These are phyloP conservation scores for Candida odintsovae DNA, from an alignment of 805 yeast species.

Conservation along the genomic window DNA sequence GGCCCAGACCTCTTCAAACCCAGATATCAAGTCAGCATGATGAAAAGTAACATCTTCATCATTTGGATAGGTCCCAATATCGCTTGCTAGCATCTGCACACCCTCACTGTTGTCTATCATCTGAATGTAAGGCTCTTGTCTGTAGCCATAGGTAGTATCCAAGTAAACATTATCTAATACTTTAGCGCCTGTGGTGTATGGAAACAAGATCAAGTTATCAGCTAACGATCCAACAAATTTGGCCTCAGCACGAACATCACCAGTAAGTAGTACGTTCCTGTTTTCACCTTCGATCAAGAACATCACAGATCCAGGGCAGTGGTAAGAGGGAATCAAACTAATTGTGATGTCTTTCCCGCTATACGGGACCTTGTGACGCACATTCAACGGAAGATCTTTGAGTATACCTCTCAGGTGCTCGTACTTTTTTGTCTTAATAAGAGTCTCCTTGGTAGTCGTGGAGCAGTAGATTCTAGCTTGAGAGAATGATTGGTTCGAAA, in stretches of 20 bases:
- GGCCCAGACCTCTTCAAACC: slow-evolving; percentile 52
- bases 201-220: slow-evolving; percentile 35
- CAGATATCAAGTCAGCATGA: slow-evolving; percentile 36
- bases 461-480: slow-evolving; percentile 44
- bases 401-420: slow-evolving; percentile 14
- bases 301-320: slow-evolving; percentile 58
- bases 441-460: slow-evolving; percentile 29
- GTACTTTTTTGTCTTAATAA: slow-evolving; percentile 6
- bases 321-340: slow-evolving; percentile 44
- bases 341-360: slow-evolving; percentile 23
- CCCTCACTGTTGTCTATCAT: slow-evolving; percentile 40
- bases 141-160: slow-evolving; percentile 47
- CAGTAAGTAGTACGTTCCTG: slow-evolving; percentile 42
- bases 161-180: slow-evolving; percentile 41
- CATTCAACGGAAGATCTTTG: slow-evolving; percentile 6
- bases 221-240: slow-evolving; percentile 41
- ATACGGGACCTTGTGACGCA: slow-evolving; percentile 19
- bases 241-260: slow-evolving; percentile 51
- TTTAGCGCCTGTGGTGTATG: slow-evolving; percentile 31
- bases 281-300: slow-evolving; percentile 35
- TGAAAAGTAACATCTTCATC: slow-evolving; percentile 33
- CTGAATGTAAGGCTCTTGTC: slow-evolving; percentile 44
- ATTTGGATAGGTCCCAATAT: slow-evolving; percentile 38
- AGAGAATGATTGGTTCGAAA: slow-evolving; percentile 30
- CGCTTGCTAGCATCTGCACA: slow-evolving; percentile 25